Conservation (phyloP, 1,139 yeast genomes). For the Yamadazyma diospyri region DNA sequence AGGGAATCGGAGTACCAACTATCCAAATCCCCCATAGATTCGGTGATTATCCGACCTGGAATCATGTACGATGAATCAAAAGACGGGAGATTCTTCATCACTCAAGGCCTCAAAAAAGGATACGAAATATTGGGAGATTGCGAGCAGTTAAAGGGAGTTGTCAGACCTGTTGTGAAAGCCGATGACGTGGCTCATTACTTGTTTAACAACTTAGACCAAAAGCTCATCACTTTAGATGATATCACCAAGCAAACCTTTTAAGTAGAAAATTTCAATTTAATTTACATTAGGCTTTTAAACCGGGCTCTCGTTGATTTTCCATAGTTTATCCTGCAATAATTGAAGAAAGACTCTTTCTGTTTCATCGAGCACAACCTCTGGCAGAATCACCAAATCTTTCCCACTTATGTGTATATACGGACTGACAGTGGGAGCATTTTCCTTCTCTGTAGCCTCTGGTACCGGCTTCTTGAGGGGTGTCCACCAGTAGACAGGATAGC, state of each 20-base stretch:
- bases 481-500: slow-evolving; percentile 68
- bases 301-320: slow-evolving; percentile 2
- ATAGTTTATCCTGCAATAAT: slow-evolving; percentile 18
- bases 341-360: slow-evolving; percentile 27
- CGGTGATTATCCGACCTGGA: slow-evolving; percentile 74
- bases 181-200: slow-evolving; percentile 64
- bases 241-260: slow-evolving; percentile 47
- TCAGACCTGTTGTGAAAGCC: slow-evolving; percentile 66
- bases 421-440: background rate
- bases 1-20: slow-evolving; percentile 71
- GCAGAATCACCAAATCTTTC: slow-evolving; percentile 23
- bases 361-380: slow-evolving; percentile 21
- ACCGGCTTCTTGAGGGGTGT: no score
- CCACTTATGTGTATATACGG: slow-evolving; percentile 18
- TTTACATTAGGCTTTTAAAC: no score
- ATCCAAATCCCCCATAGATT: slow-evolving; percentile 43
- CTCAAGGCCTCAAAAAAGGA: slow-evolving; percentile 16
- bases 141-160: slow-evolving; percentile 38
- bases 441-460: slow-evolving; percentile 4
- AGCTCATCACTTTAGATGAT: slow-evolving; percentile 7
- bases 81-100: slow-evolving; percentile 2
- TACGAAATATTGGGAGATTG: slow-evolving; percentile 17
- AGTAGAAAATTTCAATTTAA: no score
- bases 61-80: slow-evolving; percentile 66
- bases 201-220: slow-evolving; percentile 52